phyloP scores from a whole-genome alignment of 2,329 filamentous ascomycete genomes.

The Penicillium sp. region DNA sequence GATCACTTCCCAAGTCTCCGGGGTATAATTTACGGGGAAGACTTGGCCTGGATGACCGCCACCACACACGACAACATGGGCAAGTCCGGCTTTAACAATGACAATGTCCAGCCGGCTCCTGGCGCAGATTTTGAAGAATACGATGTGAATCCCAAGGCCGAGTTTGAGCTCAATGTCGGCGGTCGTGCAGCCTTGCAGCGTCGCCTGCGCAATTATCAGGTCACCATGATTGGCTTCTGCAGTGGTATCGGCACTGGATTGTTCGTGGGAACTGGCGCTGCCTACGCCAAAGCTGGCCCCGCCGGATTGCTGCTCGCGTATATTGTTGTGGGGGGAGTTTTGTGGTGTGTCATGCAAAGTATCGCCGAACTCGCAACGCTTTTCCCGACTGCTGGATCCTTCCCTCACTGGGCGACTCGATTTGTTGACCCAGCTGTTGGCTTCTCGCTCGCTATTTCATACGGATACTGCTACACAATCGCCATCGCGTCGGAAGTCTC shows the following conservation, averaged over 20 bases:
- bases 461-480: constrained; percentile 87
- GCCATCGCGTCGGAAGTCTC: constrained; percentile 75
- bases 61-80: constrained; percentile 7
- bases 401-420: constrained; percentile 83
- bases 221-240: constrained; percentile 35
- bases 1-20: not conserved
- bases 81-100: constrained; percentile 14
- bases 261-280: constrained; percentile 75
- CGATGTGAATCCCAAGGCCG: constrained; percentile 21
- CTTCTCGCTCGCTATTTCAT: constrained; percentile 70
- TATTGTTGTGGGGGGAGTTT: constrained; percentile 66
- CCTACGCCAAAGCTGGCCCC: constrained; percentile 68
- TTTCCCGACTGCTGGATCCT: constrained; percentile 88
- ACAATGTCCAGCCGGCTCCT: constrained; percentile 15
- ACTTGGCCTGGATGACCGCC: not conserved
- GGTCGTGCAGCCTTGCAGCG: constrained; percentile 34
- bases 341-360: constrained; percentile 87
- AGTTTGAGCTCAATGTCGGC: constrained; percentile 33
- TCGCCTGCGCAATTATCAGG: constrained; percentile 35
- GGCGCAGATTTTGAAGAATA: constrained; percentile 8
- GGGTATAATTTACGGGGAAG: not conserved
- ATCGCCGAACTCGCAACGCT: constrained; percentile 84
- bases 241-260: constrained; percentile 64
- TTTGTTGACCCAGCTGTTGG: constrained; percentile 91
- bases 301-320: constrained; percentile 67